These are phyloP conservation scores for Fraxinus nigra DNA, from an alignment of 305 asterid species.

Conservation along the genomic window DNA sequence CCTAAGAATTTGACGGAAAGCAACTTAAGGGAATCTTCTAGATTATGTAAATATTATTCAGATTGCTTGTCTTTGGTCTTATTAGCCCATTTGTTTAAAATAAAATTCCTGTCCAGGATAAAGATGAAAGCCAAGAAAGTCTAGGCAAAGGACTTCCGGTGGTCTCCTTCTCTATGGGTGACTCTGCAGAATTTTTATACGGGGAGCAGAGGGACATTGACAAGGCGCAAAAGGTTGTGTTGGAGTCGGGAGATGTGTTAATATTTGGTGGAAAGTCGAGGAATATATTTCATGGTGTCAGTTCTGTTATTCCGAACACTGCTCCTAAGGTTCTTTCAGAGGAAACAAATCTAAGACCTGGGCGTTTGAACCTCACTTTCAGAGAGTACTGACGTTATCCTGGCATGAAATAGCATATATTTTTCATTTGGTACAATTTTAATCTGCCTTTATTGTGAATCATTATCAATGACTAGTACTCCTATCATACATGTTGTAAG, in stretches of 20 bases:
- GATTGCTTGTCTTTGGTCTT: conserved; percentile 1
- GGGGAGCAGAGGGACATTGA: conserved; percentile 51
- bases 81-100: not conserved
- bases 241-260: conserved; percentile 85
- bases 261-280: conserved; percentile 73
- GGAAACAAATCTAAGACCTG: conserved; percentile 53
- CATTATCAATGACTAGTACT: not conserved
- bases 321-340: conserved; percentile 50
- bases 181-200: conserved; percentile 61
- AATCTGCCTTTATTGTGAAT: not conserved
- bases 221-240: conserved; percentile 37
- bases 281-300: conserved; percentile 66
- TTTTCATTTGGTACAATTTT: not conserved
- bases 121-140: conserved; percentile 70
- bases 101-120: conserved; percentile 47
- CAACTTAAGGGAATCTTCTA: not conserved
- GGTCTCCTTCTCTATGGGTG: conserved; percentile 79
- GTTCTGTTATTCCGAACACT: conserved; percentile 40
- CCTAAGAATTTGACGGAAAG: not conserved
- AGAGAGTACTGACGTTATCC: conserved; percentile 33
- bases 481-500: not conserved
- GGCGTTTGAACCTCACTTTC: conserved; percentile 80
- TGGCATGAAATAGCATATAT: not conserved
- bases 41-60: not conserved
- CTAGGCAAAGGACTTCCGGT: conserved; percentile 54